Evolutionary conservation across 2,329 filamentous ascomycete species (phyloP).

Genomic region (Pezicula carpinea): DNA sequence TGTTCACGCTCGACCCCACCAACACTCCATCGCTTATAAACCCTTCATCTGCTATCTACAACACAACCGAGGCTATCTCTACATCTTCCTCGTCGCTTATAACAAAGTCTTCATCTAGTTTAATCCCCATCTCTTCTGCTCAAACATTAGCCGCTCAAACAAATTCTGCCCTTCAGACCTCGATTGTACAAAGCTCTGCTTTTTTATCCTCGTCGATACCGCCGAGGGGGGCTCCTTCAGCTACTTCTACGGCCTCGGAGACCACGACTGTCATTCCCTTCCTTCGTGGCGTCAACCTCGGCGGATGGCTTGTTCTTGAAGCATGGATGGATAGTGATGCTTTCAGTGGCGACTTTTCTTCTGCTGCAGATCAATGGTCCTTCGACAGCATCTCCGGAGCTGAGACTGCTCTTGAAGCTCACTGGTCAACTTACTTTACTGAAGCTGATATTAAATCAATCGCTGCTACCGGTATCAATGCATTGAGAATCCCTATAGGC

Average conservation of each 20-base stretch:
- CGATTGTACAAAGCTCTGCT: not conserved
- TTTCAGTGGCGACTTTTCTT: constrained; percentile 26
- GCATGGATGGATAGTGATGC: constrained; percentile 39
- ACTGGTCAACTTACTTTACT: constrained; percentile 44
- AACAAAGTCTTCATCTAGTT: not conserved
- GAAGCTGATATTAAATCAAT: constrained; percentile 38
- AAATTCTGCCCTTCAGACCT: not conserved
- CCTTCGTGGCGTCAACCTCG: constrained; percentile 34
- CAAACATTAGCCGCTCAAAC: not conserved
- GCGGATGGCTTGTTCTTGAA: constrained; percentile 29
- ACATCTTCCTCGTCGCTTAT: not conserved
- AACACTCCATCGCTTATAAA: not conserved
- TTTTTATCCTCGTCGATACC: not conserved
- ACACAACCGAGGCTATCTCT: not conserved
- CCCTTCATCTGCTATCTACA: not conserved
- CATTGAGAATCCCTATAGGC: constrained; percentile 53
- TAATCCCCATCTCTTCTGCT: constrained; percentile 1
- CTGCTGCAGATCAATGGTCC: constrained; percentile 30
- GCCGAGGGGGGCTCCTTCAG: not conserved
- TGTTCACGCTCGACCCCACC: constrained; percentile 7
- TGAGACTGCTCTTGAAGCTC: constrained; percentile 43
- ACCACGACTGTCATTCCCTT: constrained; percentile 11
- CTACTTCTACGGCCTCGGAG: not conserved
- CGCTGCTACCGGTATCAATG: constrained; percentile 48
- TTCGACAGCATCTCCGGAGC: constrained; percentile 35